Conservation (phyloP, 2,329 filamentous ascomycete genomes). For the Ophiostoma australiae region DNA sequence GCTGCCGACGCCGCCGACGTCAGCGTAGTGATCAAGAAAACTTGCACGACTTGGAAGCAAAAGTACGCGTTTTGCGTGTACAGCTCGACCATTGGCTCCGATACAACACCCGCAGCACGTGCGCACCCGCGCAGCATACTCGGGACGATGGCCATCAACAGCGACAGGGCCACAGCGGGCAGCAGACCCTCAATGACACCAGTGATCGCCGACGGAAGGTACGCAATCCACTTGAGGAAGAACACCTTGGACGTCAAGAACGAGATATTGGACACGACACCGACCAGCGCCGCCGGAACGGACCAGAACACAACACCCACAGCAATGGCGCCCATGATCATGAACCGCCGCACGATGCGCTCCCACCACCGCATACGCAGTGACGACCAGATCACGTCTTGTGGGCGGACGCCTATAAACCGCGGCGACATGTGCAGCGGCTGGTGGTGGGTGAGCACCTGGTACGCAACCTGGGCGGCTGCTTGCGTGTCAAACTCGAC, state of each 20-base stretch:
- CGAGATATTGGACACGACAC: constrained; percentile 76
- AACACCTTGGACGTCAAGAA: constrained; percentile 59
- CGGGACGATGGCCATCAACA: constrained; percentile 79
- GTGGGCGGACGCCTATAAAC: constrained; percentile 73
- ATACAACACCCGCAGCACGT: constrained; percentile 65
- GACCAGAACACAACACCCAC: constrained; percentile 82
- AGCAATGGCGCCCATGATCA: constrained; percentile 61
- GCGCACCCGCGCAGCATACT: constrained; percentile 70
- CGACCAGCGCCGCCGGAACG: constrained; percentile 70
- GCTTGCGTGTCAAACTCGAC: constrained; percentile 82
- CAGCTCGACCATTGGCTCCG: constrained; percentile 65
- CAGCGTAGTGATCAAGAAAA: constrained; percentile 77
- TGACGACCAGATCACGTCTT: constrained; percentile 83
- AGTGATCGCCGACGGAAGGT: constrained; percentile 63
- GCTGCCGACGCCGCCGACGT: constrained; percentile 66
- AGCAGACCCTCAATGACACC: constrained; percentile 80
- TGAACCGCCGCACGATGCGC: constrained; percentile 62
- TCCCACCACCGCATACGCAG: constrained; percentile 67
- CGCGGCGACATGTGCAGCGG: constrained; percentile 79
- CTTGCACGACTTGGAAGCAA: constrained; percentile 73
- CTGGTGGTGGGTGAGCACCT: constrained; percentile 75
- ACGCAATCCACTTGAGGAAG: constrained; percentile 68
- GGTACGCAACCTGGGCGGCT: constrained; percentile 79
- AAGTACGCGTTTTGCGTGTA: constrained; percentile 77
- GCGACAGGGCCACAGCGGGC: constrained; percentile 70